Evolutionary conservation across 2,329 filamentous ascomycete species (phyloP).

Genomic region (Hymenoscyphus scutula): DNA sequence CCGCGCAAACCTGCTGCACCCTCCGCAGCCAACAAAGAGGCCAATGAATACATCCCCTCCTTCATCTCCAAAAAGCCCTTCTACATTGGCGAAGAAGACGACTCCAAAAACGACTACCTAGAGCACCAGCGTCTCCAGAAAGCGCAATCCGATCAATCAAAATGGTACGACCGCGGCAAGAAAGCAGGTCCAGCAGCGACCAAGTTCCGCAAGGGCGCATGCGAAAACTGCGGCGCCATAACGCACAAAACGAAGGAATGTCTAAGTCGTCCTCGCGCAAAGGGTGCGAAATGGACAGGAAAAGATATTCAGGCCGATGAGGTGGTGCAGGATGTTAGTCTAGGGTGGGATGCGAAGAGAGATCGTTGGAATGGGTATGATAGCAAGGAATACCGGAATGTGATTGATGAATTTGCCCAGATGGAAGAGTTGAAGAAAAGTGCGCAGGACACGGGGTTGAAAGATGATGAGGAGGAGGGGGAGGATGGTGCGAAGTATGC

Average conservation of each 20-base stretch:
- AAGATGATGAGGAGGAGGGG: constrained; percentile 50
- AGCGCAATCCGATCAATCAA: constrained; percentile 62
- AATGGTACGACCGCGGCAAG: constrained; percentile 92
- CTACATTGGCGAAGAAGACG: constrained; percentile 79
- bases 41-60: constrained; percentile 96
- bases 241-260: constrained; percentile 96
- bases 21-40: constrained; percentile 67
- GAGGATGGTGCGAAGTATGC: constrained; percentile 75
- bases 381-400: constrained; percentile 74
- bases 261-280: constrained; percentile 80
- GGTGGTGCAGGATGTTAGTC: constrained; percentile 74
- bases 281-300: constrained; percentile 88
- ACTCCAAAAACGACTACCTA: constrained; percentile 76
- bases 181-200: constrained; percentile 84
- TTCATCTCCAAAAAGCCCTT: constrained; percentile 99
- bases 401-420: constrained; percentile 88
- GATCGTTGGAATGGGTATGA: constrained; percentile 99
- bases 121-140: constrained; percentile 87
- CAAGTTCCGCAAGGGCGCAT: constrained; percentile 96
- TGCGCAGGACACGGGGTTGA: constrained; percentile 47
- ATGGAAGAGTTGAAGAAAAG: constrained; percentile 70
- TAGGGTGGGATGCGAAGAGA: constrained; percentile 96
- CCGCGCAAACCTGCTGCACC: constrained; percentile 35
- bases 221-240: constrained; percentile 97
- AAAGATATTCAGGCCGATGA: constrained; percentile 93